Conservation (phyloP, 2,329 filamentous ascomycete species). For the Penicillium sp. region DNA sequence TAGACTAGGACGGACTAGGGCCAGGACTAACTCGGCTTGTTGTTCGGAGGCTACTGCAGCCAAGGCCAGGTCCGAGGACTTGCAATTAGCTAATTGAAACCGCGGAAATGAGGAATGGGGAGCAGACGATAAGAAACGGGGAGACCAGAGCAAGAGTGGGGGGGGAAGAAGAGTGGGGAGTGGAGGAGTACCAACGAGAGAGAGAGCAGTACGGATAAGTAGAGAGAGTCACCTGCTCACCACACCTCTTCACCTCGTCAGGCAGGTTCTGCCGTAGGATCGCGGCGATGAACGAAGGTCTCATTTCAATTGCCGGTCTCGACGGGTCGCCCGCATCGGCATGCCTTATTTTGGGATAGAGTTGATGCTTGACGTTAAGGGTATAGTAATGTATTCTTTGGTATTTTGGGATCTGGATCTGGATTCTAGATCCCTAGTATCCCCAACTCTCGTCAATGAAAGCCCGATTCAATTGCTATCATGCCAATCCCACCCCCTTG, state of each 20-base stretch:
- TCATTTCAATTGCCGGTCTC: not conserved
- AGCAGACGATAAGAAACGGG: conserved; percentile 10
- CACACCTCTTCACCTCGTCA: no score
- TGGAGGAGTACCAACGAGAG: not conserved
- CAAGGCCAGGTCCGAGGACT: conserved; percentile 16
- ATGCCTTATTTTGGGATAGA: conserved; percentile 4
- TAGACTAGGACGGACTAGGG: not conserved
- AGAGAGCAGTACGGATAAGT: no score
- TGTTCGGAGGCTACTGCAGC: conserved; percentile 6
- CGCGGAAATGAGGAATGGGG: not conserved
- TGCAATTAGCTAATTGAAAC: conserved; percentile 26
- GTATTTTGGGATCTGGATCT: no score
- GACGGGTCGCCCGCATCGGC: conserved; percentile 1
- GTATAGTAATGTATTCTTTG: no score
- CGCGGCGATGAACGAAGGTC: not conserved
- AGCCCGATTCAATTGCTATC: conserved; percentile 1
- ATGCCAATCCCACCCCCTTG: conserved; percentile 32
- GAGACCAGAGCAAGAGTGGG: not conserved
- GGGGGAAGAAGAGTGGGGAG: not conserved
- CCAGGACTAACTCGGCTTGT: not conserved
- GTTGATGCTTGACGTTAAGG: no score
- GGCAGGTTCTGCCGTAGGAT: conserved; percentile 4
- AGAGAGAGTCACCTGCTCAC: no score
- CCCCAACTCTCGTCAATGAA: not conserved
- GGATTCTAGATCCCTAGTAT: no score